These are phyloP conservation scores for Yarrowia bubula DNA, from an alignment of 805 yeast genomes.

Conservation along the genomic window DNA sequence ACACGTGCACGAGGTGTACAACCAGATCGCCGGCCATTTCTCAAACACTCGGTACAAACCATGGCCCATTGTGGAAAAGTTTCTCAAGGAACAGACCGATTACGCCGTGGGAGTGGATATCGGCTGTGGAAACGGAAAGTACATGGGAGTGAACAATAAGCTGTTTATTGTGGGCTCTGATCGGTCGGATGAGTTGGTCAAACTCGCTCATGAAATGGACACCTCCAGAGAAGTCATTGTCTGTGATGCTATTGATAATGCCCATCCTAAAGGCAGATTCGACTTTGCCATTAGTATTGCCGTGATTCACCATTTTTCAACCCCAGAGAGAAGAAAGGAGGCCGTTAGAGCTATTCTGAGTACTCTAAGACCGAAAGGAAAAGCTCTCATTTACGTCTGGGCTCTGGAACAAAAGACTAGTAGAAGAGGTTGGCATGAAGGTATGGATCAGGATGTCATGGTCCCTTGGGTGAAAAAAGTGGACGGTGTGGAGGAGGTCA, in stretches of 20 bases:
- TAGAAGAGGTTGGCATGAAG: conserved; percentile 85
- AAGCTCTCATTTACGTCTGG: conserved; percentile 88
- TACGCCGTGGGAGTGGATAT: conserved; percentile 84
- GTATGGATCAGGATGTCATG: conserved; percentile 87
- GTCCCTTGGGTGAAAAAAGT: conserved; percentile 85
- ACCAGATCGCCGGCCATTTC: conserved; percentile 88
- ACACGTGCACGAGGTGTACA: conserved; percentile 88
- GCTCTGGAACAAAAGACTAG: conserved; percentile 89
- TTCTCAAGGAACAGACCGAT: conserved; percentile 48
- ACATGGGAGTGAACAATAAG: conserved; percentile 66
- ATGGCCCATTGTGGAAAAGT: conserved; percentile 91
- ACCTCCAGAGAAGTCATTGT: conserved; percentile 53
- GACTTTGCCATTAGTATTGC: conserved; percentile 95
- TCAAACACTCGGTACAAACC: conserved; percentile 92
- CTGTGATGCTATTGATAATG: conserved; percentile 74
- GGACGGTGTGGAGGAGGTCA: conserved; percentile 45
- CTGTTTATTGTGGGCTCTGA: conserved; percentile 67
- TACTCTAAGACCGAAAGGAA: conserved; percentile 58
- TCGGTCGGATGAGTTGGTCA: conserved; percentile 39
- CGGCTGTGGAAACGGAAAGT: conserved; percentile 98
- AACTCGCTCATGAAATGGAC: conserved; percentile 45
- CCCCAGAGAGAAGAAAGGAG: conserved; percentile 68
- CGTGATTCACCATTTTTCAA: conserved; percentile 93
- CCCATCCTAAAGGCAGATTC: conserved; percentile 50
- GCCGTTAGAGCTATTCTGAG: conserved; percentile 71